Evolutionary conservation across 2,329 filamentous ascomycete species (phyloP), one percentile per base, ranked within the genome.

Genomic region (Beauveria bassiana): DNA sequence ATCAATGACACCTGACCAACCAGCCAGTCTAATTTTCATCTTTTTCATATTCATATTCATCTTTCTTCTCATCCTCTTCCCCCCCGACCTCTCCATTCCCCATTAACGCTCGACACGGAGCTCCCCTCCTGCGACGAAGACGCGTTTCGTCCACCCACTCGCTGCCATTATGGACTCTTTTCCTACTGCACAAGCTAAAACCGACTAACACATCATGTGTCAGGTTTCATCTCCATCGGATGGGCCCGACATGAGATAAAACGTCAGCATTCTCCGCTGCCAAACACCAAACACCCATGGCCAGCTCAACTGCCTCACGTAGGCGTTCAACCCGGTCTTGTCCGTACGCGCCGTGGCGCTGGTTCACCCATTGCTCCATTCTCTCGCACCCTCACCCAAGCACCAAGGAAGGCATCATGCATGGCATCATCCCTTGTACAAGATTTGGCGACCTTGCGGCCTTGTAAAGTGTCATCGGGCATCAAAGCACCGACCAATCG

Each of bases 171-270:
- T 20, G 20, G 45, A 5, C 45, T 46, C 10, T 14, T 46, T 31
- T n/a, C 26, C 18, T 34, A 18, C 18, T 34, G 49, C 28, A 20
- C 20, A 18, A 28, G 31, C 49, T 34, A 24, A 46, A 24, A 46
- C 55, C 31, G 12, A 22, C 26, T 28, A 49, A 18, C 42, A 59
- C 55, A 42, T 34, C 24, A 52, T 7, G 22, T 52, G 57, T 59
- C 47, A 18, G 38, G 57, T 59, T 59, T 59, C 47, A 59, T 52
- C 47, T 59, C 46, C 52, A 43, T 54, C 52, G 28, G 52, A 43
- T 54, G 22, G 52, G 22, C 52, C 52, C 14, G 16, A 42, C 52
- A 28, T 54, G 38, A 18, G 52, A 54, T 54, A 54, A 54, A 54
- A 43, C 52, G 34, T 22, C n/a, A 22, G 9, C 38, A 20, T 54